A percentile compares a stretch with the other conserved stretches of the same genome.
phyloP scores from a whole-genome alignment of 768 basidiomycete species.

The Boletus tomentosulus region DNA sequence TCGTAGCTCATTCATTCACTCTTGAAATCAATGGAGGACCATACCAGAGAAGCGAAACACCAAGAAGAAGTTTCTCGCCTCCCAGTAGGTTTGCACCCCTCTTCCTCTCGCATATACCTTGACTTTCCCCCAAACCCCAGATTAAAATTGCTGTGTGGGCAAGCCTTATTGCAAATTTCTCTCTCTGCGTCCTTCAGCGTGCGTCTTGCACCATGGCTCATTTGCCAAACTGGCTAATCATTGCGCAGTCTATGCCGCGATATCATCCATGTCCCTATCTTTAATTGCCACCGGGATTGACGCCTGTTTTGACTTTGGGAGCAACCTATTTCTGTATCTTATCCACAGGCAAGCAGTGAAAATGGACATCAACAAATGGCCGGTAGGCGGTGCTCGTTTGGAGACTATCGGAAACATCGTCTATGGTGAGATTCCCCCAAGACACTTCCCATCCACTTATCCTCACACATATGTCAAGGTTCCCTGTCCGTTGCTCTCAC shows the following conservation, averaged over 20 bases:
- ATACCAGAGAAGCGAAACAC: constrained; percentile 75
- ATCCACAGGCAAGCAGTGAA: constrained; percentile 67
- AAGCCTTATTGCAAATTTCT: constrained; percentile 74
- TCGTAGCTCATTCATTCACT: constrained; percentile 77
- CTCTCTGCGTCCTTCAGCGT: constrained; percentile 72
- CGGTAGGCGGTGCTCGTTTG: constrained; percentile 84
- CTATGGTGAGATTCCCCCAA: constrained; percentile 50
- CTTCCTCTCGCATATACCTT: not conserved
- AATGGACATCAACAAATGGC: constrained; percentile 85
- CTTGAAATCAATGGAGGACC: constrained; percentile 87
- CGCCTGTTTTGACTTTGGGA: constrained; percentile 78
- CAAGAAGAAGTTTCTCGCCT: constrained; percentile 65
- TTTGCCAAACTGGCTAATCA: not conserved
- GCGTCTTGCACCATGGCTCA: not conserved
- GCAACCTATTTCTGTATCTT: constrained; percentile 77
- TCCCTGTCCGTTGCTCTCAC: constrained; percentile 35
- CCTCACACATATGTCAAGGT: constrained; percentile 33
- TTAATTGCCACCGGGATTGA: constrained; percentile 89
- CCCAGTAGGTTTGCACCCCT: constrained; percentile 44
- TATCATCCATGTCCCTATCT: constrained; percentile 78
- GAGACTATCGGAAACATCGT: constrained; percentile 88
- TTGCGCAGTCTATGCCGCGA: constrained; percentile 80
- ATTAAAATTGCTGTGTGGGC: constrained; percentile 86
- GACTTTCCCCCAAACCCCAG: constrained; percentile 34
- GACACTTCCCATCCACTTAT: not conserved